Percentiles rank a stretch among this genome's conserved stretches.
phyloP scores from a whole-genome alignment of 768 basidiomycete species.

The Xerocomellus amylosporus region DNA sequence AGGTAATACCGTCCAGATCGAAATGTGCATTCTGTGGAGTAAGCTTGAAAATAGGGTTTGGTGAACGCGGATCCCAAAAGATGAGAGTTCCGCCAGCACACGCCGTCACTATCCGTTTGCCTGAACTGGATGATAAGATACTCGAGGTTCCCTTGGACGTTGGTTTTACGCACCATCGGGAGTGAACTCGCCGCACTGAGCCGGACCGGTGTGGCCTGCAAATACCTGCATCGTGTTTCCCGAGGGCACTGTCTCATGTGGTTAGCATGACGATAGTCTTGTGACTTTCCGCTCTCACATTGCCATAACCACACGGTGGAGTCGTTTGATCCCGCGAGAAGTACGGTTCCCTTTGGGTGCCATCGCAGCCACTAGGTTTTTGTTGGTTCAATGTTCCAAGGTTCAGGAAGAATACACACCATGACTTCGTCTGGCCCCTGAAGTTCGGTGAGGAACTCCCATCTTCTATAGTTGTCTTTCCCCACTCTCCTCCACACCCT shows the following conservation, averaged over 20 bases:
- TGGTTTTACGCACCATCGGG: slow-evolving; percentile 64
- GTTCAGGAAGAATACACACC: slow-evolving; percentile 48
- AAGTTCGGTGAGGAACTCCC: slow-evolving; percentile 94
- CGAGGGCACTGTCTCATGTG: slow-evolving; percentile 67
- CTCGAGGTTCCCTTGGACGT: neutral
- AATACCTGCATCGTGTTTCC: slow-evolving; percentile 97
- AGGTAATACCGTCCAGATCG: slow-evolving; percentile 79
- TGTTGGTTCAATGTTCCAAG: slow-evolving; percentile 1
- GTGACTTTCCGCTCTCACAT: slow-evolving; percentile 48
- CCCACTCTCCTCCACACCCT: slow-evolving; percentile 88
- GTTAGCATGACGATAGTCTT: neutral
- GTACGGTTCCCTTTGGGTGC: slow-evolving; percentile 91
- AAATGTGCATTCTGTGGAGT: slow-evolving; percentile 69
- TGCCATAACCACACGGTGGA: slow-evolving; percentile 97
- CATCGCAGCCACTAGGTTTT: slow-evolving; percentile 78
- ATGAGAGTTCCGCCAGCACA: slow-evolving; percentile 80
- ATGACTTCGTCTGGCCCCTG: slow-evolving; percentile 95
- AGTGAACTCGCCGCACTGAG: slow-evolving; percentile 87
- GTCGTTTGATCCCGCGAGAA: slow-evolving; percentile 92
- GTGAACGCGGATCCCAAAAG: slow-evolving; percentile 86
- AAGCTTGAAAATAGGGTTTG: slow-evolving; percentile 80
- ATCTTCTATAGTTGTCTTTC: slow-evolving; percentile 66
- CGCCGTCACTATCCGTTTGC: slow-evolving; percentile 87
- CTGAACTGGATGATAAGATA: slow-evolving; percentile 34
- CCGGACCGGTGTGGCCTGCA: slow-evolving; percentile 80